Evolutionary conservation across 768 basidiomycete species (phyloP).

Genomic region (Termitomyces titanicus): DNA sequence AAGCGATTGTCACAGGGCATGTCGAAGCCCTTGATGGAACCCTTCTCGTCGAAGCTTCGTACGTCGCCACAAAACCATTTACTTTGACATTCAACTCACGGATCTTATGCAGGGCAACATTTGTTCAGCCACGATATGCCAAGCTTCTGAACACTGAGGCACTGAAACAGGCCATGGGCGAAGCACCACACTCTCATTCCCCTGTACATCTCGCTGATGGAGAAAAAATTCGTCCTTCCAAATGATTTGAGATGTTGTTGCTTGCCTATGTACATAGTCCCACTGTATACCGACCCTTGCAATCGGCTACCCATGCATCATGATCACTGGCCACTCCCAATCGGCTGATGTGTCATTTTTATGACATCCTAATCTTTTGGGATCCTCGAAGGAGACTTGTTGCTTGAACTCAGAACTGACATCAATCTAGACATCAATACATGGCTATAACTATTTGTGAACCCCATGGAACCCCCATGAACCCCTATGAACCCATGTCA

Average conservation of each 20-base stretch:
- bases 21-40: slow-evolving; percentile 84
- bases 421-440: not conserved
- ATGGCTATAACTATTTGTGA: too few species aligned
- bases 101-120: slow-evolving; percentile 56
- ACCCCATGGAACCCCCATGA: too few species aligned
- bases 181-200: slow-evolving; percentile 35
- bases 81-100: not conserved
- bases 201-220: slow-evolving; percentile 39
- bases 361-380: not conserved
- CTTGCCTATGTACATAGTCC: too few species aligned
- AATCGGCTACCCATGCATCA: not conserved
- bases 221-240: slow-evolving; percentile 17
- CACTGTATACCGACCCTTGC: too few species aligned
- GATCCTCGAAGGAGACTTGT: not conserved
- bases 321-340: too few species aligned
- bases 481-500: too few species aligned
- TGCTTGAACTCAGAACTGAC: not conserved
- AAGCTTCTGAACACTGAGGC: slow-evolving; percentile 62
- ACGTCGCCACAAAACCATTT: slow-evolving; percentile 25
- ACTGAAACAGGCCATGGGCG: slow-evolving; percentile 65
- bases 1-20: slow-evolving; percentile 62
- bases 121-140: slow-evolving; percentile 89
- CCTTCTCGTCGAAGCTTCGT: slow-evolving; percentile 80
- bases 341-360: too few species aligned
- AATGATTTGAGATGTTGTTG: slow-evolving; percentile 10